Evolutionary conservation across 2,329 filamentous ascomycete species (phyloP), one percentile per base, ranked within the genome.

Genomic region (Exophiala calicioides): DNA sequence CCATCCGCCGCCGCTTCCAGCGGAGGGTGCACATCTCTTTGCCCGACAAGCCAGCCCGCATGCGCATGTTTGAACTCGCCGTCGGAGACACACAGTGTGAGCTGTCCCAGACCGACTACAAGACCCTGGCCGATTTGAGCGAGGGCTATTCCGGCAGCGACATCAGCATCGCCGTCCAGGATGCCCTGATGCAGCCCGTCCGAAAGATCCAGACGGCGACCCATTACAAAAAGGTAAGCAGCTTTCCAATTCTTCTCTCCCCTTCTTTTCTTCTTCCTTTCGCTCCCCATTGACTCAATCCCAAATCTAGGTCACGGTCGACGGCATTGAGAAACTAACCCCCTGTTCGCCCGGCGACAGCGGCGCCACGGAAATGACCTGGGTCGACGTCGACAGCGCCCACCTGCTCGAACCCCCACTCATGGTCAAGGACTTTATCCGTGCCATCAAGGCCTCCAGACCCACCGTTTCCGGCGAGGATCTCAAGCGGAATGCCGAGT

Each of bases 101-200:
- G 30, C 76, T 98, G 51, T 83, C 82, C 47, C 71, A 80, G 12
- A 79, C 82, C 24, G 93, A 98, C 66, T 97, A 83, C 68, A 82
- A 84, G 58, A 81, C 84, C 46, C 73, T 98, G 55, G 90, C 86
- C 2, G 78, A 86, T 60, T 74, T 91, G 62, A 90, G 88, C 40
- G 91, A 97, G 50, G 93, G 93, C 1, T 98, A 95, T 69, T 96
- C 90, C 0, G 93, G 93, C 26, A 94, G 87, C 55, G 93, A 98
- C 80, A 97, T 98, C 60, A 82, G 80, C 62, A 97, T 97, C 63
- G 90, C 89, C 3, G 93, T 97, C 15, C 93, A 98, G 68, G 88
- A 94, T 65, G 93, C 93, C 1, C 74, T 98, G 29, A 98, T 98
- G 93, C 90, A 96, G 64, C 94, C 93, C 1, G 88, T 98, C 52